Base-by-base conservation (phyloP, 768 basidiomycete species). In the Cystobasidium tubakii region DNA sequence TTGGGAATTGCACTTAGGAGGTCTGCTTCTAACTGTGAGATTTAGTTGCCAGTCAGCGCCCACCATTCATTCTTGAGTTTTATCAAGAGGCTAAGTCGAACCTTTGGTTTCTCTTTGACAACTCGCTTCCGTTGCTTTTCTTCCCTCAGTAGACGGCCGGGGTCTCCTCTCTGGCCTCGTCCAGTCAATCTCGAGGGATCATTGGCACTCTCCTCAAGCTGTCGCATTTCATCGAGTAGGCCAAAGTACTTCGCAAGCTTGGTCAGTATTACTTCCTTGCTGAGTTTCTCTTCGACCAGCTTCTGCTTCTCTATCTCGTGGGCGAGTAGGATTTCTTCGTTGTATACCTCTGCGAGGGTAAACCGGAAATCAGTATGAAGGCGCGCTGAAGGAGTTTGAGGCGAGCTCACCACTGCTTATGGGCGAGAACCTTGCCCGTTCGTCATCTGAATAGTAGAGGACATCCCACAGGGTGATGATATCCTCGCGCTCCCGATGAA, bases 111-210 rank as follows among this genome's bases (percentile, higher is more conserved):
- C 82, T 95, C 89, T 80, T 91, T 90, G 72, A 85, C 85, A 17
- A 99, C 92, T 33, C 94, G 85, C 81, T 97, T 98, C 67, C 95
- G 85, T 89, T 95, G 92, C 85, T 96, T 96, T 83, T 97, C 95
- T 81, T 99, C 95, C 74, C 91, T 86, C 66, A 97, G 82, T 42
- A 99, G 82, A 23, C 91, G 84, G 6, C 92, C 92, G 4, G 92
- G 89, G 83, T 92, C 90, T 57, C 80, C 73, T 71, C 91, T 85
- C 1, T 88, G 83, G 31, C 90, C 91, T 78, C 90, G 85, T 19
- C 91, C 91, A 2, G 90, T 85, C 9, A 95, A 83, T 44, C 92
- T 86, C 19, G 86, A 87, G 78, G 92, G 91, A 78, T 95, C 92
- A 39, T 86, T 84, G 1, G 90, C 90, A 1, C 89, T 86, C 1